These are phyloP conservation scores for Primulina huaijiensis DNA, from an alignment of 257 asterid genomes.

Conservation along the genomic window DNA sequence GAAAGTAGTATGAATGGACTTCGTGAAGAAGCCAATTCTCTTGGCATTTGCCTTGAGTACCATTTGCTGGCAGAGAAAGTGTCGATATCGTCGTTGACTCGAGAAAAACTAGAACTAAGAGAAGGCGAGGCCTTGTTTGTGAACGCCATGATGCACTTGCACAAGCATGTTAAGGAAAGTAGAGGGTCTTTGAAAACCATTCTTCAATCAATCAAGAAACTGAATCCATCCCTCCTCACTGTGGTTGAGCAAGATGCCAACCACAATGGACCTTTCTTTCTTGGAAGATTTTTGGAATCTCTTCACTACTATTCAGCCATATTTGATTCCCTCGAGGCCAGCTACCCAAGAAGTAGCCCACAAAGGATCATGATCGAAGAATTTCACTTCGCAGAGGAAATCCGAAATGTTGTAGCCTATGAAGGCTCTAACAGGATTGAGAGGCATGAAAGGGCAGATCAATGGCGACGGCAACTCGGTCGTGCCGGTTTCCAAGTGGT, in stretches of 20 bases:
- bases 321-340: constrained; percentile 56
- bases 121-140: constrained; percentile 31
- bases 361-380: constrained; percentile 51
- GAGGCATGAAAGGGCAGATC: constrained; percentile 62
- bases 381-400: constrained; percentile 41
- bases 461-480: constrained; percentile 58
- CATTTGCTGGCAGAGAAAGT: constrained; percentile 27
- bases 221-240: constrained; percentile 40
- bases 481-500: constrained; percentile 50
- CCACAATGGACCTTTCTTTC: constrained; percentile 59
- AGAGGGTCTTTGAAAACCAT: constrained; percentile 26
- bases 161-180: constrained; percentile 33
- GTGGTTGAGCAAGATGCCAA: constrained; percentile 68
- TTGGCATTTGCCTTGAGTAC: constrained; percentile 36
- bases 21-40: constrained; percentile 32
- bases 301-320: constrained; percentile 62
- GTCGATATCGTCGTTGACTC: constrained; percentile 36
- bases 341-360: constrained; percentile 31
- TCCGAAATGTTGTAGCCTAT: constrained; percentile 46
- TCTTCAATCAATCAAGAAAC: constrained; percentile 41
- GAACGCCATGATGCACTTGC: constrained; percentile 30
- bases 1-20: constrained; percentile 32
- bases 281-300: constrained; percentile 57
- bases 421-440: constrained; percentile 51
- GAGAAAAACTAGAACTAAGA: constrained; percentile 30